Evolutionary conservation across 192 early-diverging fungal genomes (phyloP).

Genomic region (Neocallimastix lanati): DNA sequence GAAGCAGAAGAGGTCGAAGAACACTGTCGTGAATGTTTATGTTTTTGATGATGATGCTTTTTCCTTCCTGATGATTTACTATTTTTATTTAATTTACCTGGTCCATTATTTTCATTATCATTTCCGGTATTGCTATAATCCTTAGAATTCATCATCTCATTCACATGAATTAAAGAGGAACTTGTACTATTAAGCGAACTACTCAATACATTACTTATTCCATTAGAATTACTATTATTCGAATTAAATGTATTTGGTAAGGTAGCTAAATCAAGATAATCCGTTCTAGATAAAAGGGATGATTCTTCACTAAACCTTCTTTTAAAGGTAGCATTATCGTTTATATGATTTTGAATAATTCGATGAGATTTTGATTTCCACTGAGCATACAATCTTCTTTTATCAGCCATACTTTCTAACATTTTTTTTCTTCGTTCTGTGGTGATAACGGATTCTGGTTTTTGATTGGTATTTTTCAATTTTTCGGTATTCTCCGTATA

Average conservation of each 20-base stretch:
- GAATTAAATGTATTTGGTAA: not conserved
- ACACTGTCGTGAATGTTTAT: not conserved
- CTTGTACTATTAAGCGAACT: not conserved
- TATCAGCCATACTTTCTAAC: slow-evolving; percentile 1
- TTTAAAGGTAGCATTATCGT: not conserved
- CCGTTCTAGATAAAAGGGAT: not conserved
- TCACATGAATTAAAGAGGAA: not conserved
- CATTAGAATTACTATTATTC: not conserved
- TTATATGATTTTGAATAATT: not conserved
- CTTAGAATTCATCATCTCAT: not conserved
- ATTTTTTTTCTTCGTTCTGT: slow-evolving; percentile 1
- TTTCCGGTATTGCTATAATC: not conserved
- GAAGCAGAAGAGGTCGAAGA: not conserved
- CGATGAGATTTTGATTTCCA: not conserved
- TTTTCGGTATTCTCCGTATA: not conserved
- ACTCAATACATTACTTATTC: not conserved
- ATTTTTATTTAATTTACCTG: not conserved
- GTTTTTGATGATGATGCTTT: not conserved
- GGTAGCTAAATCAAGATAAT: not conserved
- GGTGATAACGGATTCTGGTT: not conserved
- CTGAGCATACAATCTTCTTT: not conserved
- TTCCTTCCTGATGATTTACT: not conserved
- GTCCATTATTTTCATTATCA: not conserved
- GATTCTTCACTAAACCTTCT: not conserved
- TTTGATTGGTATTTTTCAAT: not conserved